phyloP scores from a whole-genome alignment of 768 basidiomycete species.

The Roridomyces roridus region DNA sequence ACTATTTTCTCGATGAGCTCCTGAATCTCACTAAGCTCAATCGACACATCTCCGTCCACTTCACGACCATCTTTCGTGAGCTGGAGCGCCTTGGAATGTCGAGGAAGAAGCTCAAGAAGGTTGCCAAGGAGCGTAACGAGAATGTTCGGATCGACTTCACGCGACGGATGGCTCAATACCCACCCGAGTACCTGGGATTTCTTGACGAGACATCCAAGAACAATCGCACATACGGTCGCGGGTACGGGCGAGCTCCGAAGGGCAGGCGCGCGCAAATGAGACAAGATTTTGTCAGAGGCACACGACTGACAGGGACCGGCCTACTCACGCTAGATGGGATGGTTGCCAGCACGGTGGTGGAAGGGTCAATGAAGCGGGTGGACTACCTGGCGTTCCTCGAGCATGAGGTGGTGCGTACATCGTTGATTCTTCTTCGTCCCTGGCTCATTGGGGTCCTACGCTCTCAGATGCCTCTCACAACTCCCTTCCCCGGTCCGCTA shows the following conservation, averaged over 20 bases:
- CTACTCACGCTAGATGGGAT: constrained; percentile 39
- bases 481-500: constrained; percentile 33
- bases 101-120: constrained; percentile 37
- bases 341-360: constrained; percentile 30
- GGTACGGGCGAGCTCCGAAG: constrained; percentile 28
- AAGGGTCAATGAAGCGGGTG: constrained; percentile 34
- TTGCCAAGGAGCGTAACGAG: constrained; percentile 39
- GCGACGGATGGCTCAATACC: constrained; percentile 33
- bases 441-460: not conserved
- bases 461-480: constrained; percentile 29
- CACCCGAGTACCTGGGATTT: constrained; percentile 39
- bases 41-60: constrained; percentile 40
- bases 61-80: constrained; percentile 36
- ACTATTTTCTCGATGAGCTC: constrained; percentile 43
- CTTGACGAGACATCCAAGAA: constrained; percentile 42
- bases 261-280: constrained; percentile 30
- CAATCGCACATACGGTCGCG: constrained; percentile 27
- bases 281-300: constrained; percentile 36
- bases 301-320: constrained; percentile 30
- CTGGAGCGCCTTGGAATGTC: constrained; percentile 33
- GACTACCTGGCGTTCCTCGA: constrained; percentile 32
- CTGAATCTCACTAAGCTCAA: constrained; percentile 31
- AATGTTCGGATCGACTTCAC: constrained; percentile 31
- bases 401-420: constrained; percentile 29
- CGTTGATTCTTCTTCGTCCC: not conserved